Conservation (phyloP, 2,329 filamentous ascomycete species). For the Hymenoscyphus scutula region DNA sequence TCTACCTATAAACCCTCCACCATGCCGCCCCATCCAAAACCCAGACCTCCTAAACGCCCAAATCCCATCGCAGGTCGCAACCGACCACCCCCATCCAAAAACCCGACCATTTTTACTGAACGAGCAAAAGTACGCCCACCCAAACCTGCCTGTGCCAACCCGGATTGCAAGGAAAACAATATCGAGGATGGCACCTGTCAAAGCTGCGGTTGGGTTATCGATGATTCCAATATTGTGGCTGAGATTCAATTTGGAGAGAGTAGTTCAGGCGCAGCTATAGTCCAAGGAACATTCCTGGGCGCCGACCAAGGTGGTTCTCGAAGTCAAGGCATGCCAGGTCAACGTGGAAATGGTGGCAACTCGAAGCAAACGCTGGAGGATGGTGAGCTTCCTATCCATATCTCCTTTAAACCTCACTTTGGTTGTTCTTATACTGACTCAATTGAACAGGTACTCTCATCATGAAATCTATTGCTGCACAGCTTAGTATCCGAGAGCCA, state of each 20-base stretch:
- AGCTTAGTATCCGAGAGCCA: constrained; percentile 59
- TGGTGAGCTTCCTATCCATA: constrained; percentile 27
- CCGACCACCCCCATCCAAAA: constrained; percentile 20
- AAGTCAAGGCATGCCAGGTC: constrained; percentile 57
- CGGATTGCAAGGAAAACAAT: constrained; percentile 58
- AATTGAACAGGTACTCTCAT: constrained; percentile 42
- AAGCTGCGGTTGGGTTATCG: constrained; percentile 79
- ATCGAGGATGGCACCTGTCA: constrained; percentile 70
- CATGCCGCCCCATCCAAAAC: not conserved
- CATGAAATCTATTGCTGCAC: constrained; percentile 60
- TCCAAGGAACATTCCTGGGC: constrained; percentile 85
- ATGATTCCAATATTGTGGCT: constrained; percentile 80
- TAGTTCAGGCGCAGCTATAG: constrained; percentile 78
- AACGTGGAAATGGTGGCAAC: constrained; percentile 50
- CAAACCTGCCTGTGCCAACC: constrained; percentile 51
- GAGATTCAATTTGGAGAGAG: constrained; percentile 91
- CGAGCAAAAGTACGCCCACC: constrained; percentile 20
- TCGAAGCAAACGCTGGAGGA: constrained; percentile 54
- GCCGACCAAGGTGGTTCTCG: constrained; percentile 67
- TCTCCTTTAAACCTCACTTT: not conserved
- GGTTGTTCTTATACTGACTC: not conserved
- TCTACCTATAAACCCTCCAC: not conserved
- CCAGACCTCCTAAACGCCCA: not conserved
- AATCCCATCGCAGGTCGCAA: constrained; percentile 24
- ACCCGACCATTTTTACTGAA: constrained; percentile 24